A percentile compares a stretch with the other conserved stretches of the same genome.
These are phyloP conservation scores for Entophlyctis helioformis DNA, from an alignment of 192 early-diverging fungal genomes.

Conservation along the genomic window DNA sequence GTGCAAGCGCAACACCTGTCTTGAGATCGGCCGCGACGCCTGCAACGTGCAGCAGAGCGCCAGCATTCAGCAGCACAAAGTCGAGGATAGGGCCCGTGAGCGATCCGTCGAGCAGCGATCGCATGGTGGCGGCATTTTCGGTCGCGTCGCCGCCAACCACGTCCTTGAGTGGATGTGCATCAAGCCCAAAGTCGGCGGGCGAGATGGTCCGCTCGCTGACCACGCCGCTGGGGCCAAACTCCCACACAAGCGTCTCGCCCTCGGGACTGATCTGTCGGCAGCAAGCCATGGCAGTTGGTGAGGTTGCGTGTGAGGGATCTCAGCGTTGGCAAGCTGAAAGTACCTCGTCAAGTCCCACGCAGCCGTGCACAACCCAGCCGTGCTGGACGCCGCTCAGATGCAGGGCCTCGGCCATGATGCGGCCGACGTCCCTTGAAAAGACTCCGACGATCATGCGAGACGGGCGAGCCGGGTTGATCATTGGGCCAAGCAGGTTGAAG, in stretches of 20 bases:
- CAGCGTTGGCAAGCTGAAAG: neutral
- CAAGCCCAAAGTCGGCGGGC: constrained; percentile 82
- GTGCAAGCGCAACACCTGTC: constrained; percentile 67
- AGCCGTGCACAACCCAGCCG: constrained; percentile 87
- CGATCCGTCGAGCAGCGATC: constrained; percentile 51
- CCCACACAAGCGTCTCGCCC: constrained; percentile 84
- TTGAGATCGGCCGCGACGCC: constrained; percentile 59
- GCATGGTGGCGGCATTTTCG: constrained; percentile 66
- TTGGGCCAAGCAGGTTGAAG: constrained; percentile 88
- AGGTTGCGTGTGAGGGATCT: neutral
- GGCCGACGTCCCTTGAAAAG: constrained; percentile 65
- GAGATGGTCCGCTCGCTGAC: constrained; percentile 56
- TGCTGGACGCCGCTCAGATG: constrained; percentile 61
- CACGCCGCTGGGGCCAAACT: constrained; percentile 43
- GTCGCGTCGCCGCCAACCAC: constrained; percentile 59
- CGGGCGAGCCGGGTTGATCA: constrained; percentile 81
- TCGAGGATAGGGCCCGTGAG: constrained; percentile 64
- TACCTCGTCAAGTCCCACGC: constrained; percentile 82
- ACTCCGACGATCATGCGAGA: constrained; percentile 81
- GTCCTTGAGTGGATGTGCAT: constrained; percentile 50
- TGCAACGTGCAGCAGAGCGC: constrained; percentile 70
- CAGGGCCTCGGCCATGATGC: constrained; percentile 73
- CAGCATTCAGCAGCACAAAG: constrained; percentile 87
- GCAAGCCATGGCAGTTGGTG: too few relatives aligned
- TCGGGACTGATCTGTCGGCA: constrained; percentile 63